Conservation (phyloP, 108 stramenopile species). For the Fragilariopsis cylindrus region DNA sequence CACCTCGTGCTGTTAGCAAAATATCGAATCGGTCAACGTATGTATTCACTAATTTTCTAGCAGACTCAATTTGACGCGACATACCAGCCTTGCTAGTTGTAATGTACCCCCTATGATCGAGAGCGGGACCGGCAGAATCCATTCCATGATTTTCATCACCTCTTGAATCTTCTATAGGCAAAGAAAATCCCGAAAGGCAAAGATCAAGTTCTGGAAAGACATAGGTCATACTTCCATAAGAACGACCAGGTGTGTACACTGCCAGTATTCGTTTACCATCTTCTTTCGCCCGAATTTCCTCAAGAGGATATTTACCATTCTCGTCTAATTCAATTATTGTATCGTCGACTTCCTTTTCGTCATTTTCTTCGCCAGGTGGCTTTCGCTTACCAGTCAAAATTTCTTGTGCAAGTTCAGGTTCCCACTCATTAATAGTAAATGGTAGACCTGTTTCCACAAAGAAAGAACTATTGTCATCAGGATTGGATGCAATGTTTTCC, state of each 20-base stretch:
- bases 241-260: constrained; percentile 81
- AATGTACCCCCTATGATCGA: constrained; percentile 80
- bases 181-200: constrained; percentile 73
- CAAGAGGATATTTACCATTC: constrained; percentile 52
- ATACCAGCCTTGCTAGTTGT: constrained; percentile 73
- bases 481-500: not conserved
- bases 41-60: constrained; percentile 48
- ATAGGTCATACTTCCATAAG: constrained; percentile 78
- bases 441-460: constrained; percentile 76
- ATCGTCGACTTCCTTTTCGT: constrained; percentile 32
- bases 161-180: constrained; percentile 72
- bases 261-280: constrained; percentile 69
- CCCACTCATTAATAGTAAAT: constrained; percentile 65
- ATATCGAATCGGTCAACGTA: constrained; percentile 73
- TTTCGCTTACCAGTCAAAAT: constrained; percentile 33
- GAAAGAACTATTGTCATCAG: constrained; percentile 8
- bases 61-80: constrained; percentile 71
- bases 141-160: constrained; percentile 40
- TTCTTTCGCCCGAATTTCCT: constrained; percentile 70
- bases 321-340: constrained; percentile 11
- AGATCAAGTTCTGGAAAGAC: constrained; percentile 69
- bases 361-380: constrained; percentile 22
- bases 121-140: constrained; percentile 53
- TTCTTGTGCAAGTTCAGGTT: constrained; percentile 48
- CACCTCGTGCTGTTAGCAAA: constrained; percentile 70